A percentile compares a stretch with the other conserved stretches of the same genome.
Conservation (phyloP, 2,329 filamentous ascomycete genomes). For the Ramularia collo-cygni region DNA sequence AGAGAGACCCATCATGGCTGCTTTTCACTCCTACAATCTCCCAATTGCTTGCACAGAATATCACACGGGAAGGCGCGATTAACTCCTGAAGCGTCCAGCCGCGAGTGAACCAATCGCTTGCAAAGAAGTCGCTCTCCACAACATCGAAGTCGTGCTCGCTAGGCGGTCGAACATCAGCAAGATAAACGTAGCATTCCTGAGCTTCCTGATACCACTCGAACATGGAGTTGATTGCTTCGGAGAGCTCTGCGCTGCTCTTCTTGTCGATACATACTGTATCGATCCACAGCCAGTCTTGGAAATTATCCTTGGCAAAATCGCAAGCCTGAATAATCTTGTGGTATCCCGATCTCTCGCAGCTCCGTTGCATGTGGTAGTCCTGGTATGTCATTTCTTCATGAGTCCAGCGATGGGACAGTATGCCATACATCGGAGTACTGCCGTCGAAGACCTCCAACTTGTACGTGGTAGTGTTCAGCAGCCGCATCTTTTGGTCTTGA, state of each 20-base stretch:
- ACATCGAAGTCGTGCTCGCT: too few relatives aligned
- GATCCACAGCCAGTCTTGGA: conserved; percentile 11
- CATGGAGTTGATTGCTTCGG: conserved; percentile 39
- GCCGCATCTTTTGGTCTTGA: conserved; percentile 12
- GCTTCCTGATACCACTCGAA: conserved; percentile 6
- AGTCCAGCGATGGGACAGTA: conserved; percentile 16
- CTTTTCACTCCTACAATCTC: too few relatives aligned
- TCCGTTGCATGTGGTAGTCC: conserved; percentile 1
- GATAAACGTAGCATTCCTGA: conserved; percentile 6
- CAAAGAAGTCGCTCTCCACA: background rate
- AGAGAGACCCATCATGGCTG: too few relatives aligned
- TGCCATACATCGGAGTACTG: conserved; percentile 9
- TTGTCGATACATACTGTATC: conserved; percentile 15
- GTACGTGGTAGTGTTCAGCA: conserved; percentile 9
- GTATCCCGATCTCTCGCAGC: conserved; percentile 1
- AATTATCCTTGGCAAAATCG: background rate
- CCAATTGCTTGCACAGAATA: conserved; percentile 1
- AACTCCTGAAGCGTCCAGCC: conserved; percentile 10
- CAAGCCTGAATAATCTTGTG: conserved; percentile 3
- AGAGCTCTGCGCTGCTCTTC: conserved; percentile 37
- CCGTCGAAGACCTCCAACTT: conserved; percentile 3
- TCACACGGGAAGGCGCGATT: background rate
- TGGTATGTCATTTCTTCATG: conserved; percentile 8
- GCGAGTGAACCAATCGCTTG: conserved; percentile 7
- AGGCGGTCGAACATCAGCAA: conserved; percentile 4